Evolutionary conservation across 2,329 filamentous ascomycete species (phyloP), one percentile per base, ranked within the genome.

Genomic region (Xylariaceae sp.): DNA sequence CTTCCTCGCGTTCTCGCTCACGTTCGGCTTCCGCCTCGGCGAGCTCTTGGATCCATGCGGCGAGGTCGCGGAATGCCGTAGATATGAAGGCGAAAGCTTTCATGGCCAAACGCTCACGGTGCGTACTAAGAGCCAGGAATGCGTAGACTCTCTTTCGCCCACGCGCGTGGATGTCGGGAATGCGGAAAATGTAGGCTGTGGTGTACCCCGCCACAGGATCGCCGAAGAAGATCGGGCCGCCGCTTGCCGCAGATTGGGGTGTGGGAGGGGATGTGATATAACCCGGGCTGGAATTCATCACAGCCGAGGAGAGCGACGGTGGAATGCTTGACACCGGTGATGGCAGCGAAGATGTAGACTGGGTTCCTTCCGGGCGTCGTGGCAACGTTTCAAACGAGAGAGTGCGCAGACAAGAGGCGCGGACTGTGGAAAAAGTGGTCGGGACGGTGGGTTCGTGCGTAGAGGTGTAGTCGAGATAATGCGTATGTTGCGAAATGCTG

Each of bases 91-190:
- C 78, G 63, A 87, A 87, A 0, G 82, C 78, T 66, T 85, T 84
- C 79, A 88, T 85, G 42, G 82, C 82, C 13, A 82, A 70, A 13
- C 82, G 77, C 67, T 87, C 83, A 47, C 81, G 80, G 66, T 87
- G 81, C 11, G 83, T 86, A 65, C 78, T 84, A 43, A 87, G 76
- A 2, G 83, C 83, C 53, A 88, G 68, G 54, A 88, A 82, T 11
- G 84, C 84, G 62, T 88, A 88, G 12, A 87, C 81, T n/a, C 84
- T 79, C 67, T 85, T 84, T 59, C 86, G 81, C 5, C 84, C 84
- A 12, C 84, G 81, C 13, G 84, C 84, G 57, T 86, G 83, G 34
- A 86, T 74, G 63, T 88, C 84, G 6, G 84, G 81, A 40, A 88
- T 84, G 22, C 84, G 83, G 63, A 88, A 88, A 57, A 87, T 84